phyloP scores from a whole-genome alignment of 345 rosid species.

The Carallia brachiata region DNA sequence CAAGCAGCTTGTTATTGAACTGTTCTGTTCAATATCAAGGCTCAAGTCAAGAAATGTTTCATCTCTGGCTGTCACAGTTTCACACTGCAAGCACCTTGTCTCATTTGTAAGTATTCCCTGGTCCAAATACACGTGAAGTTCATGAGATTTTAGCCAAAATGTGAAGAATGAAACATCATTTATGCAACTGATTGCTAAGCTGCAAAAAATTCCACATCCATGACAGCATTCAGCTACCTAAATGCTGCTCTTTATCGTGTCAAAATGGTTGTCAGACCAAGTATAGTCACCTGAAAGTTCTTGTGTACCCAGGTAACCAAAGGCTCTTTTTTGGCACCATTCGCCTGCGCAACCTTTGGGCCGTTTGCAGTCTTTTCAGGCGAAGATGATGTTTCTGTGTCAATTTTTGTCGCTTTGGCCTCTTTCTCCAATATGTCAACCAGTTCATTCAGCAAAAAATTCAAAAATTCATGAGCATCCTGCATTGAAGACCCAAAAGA shows the following conservation, averaged over 20 bases:
- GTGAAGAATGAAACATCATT: not conserved
- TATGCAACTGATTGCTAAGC: slow-evolving; percentile 4
- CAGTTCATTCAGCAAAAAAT: slow-evolving; percentile 95
- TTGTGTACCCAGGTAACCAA: slow-evolving; percentile 97
- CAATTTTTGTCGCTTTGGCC: slow-evolving; percentile 71
- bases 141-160: slow-evolving; percentile 11
- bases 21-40: slow-evolving; percentile 99
- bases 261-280: not conserved
- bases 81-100: slow-evolving; percentile 94
- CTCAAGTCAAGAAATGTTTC: slow-evolving; percentile 96
- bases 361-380: slow-evolving; percentile 82
- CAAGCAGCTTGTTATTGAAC: slow-evolving; percentile 98
- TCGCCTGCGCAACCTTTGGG: slow-evolving; percentile 51
- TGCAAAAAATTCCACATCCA: not conserved
- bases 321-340: slow-evolving; percentile 86
- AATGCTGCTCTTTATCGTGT: not conserved
- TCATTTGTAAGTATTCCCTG: slow-evolving; percentile 99
- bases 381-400: slow-evolving; percentile 69
- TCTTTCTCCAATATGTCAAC: slow-evolving; percentile 98
- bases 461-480: slow-evolving; percentile 99
- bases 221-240: not conserved
- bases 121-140: slow-evolving; percentile 18
- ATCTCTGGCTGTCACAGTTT: slow-evolving; percentile 97
- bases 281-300: slow-evolving; percentile 74
- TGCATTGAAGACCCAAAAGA: slow-evolving; percentile 22